Conservation (phyloP, 441 rosid genomes). For the Bocquillonia castaneifolia region DNA sequence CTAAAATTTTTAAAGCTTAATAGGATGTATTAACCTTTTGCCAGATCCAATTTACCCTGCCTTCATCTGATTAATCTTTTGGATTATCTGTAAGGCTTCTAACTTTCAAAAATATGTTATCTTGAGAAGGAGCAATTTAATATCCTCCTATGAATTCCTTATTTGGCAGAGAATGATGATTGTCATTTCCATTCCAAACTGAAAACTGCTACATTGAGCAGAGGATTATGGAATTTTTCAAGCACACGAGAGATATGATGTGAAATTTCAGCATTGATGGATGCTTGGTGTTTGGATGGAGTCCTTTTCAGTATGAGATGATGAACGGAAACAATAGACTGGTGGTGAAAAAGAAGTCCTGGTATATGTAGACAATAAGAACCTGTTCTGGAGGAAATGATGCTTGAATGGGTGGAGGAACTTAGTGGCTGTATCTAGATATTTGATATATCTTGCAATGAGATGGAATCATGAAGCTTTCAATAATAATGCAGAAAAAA, state of each 20-base stretch:
- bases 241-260: no score
- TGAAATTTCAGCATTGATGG: no score
- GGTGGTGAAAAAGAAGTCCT: not conserved
- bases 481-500: not conserved
- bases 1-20: not conserved
- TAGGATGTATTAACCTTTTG: not conserved
- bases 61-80: not conserved
- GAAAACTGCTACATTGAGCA: no score
- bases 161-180: no score
- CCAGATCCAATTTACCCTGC: not conserved
- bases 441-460: not conserved
- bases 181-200: no score
- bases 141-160: no score
- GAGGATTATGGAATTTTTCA: no score
- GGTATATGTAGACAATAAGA: no score
- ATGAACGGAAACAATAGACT: not conserved
- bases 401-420: not conserved
- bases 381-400: not conserved
- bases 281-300: not conserved
- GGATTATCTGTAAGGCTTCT: no score
- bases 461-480: not conserved
- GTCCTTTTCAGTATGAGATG: not conserved
- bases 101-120: no score
- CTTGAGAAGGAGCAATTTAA: no score
- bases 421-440: not conserved